Conservation (phyloP, 2,329 filamentous ascomycete genomes). For the Cladosporium velox region DNA sequence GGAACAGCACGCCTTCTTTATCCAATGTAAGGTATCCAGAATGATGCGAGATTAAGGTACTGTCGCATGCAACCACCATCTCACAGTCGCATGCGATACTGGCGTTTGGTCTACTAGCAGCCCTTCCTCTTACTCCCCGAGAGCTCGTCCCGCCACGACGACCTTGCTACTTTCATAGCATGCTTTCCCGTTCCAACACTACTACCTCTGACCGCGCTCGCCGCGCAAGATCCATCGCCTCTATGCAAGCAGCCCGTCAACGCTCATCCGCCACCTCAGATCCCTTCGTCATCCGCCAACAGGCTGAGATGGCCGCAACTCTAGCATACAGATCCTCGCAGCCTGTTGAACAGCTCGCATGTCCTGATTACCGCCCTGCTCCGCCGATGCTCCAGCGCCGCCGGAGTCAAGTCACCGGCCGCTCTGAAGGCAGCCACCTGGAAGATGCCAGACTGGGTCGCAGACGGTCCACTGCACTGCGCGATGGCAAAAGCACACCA, state of each 20-base stretch:
- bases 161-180: constrained; percentile 22
- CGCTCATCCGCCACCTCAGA: constrained; percentile 28
- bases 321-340: constrained; percentile 61
- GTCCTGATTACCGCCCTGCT: constrained; percentile 13
- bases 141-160: neutral
- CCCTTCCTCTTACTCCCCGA: neutral
- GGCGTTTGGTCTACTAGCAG: constrained; percentile 10
- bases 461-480: constrained; percentile 23
- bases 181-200: constrained; percentile 39
- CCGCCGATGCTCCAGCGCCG: constrained; percentile 23
- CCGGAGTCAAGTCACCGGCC: constrained; percentile 30
- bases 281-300: constrained; percentile 54
- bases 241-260: constrained; percentile 42
- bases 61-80: constrained; percentile 2
- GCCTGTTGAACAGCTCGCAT: constrained; percentile 38
- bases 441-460: constrained; percentile 33
- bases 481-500: constrained; percentile 22
- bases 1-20: neutral
- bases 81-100: constrained; percentile 19
- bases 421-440: constrained; percentile 39
- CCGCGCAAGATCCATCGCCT: constrained; percentile 38
- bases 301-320: constrained; percentile 64
- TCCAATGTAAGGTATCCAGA: too few species aligned
- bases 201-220: constrained; percentile 35
- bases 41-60: neutral